These are phyloP conservation scores for Chytridiales sp. DNA, from an alignment of 371 early-diverging fungal species.

Conservation along the genomic window DNA sequence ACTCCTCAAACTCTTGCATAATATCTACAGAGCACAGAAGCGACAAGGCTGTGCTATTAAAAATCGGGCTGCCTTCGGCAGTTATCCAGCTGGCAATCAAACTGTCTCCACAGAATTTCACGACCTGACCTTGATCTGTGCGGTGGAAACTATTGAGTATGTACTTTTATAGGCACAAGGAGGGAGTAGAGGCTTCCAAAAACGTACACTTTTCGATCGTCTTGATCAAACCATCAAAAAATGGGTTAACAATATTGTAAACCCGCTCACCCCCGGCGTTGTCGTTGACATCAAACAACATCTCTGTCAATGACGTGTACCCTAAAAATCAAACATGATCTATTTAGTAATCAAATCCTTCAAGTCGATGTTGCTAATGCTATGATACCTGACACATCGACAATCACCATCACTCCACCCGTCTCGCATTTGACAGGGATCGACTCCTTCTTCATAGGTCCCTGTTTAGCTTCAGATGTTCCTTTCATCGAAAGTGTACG, in stretches of 20 bases:
- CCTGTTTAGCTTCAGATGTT: too few relatives aligned
- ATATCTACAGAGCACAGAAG: slow-evolving; percentile 1
- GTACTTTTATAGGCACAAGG: too few relatives aligned
- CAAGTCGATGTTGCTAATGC: too few relatives aligned
- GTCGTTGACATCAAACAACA: slow-evolving; percentile 3
- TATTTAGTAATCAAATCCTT: too few relatives aligned
- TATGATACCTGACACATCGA: slow-evolving; percentile 12
- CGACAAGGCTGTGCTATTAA: neutral
- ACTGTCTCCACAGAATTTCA: slow-evolving; percentile 11
- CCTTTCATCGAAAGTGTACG: too few relatives aligned
- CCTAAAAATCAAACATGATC: too few relatives aligned
- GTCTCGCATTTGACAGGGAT: too few relatives aligned
- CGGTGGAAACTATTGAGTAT: neutral
- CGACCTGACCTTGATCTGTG: slow-evolving; percentile 6
- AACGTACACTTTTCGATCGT: slow-evolving; percentile 1
- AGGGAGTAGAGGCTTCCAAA: too few relatives aligned
- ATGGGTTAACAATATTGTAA: slow-evolving; percentile 6
- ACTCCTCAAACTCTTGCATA: neutral
- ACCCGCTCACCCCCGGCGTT: slow-evolving; percentile 2
- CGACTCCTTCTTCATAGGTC: too few relatives aligned
- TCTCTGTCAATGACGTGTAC: slow-evolving; percentile 3
- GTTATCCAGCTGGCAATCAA: slow-evolving; percentile 7
- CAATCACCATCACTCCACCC: neutral
- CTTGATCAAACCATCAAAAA: slow-evolving; percentile 2
- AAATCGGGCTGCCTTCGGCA: neutral